Base-by-base conservation (phyloP, 2,329 filamentous ascomycete species). In the Tetracladium maxilliforme region DNA sequence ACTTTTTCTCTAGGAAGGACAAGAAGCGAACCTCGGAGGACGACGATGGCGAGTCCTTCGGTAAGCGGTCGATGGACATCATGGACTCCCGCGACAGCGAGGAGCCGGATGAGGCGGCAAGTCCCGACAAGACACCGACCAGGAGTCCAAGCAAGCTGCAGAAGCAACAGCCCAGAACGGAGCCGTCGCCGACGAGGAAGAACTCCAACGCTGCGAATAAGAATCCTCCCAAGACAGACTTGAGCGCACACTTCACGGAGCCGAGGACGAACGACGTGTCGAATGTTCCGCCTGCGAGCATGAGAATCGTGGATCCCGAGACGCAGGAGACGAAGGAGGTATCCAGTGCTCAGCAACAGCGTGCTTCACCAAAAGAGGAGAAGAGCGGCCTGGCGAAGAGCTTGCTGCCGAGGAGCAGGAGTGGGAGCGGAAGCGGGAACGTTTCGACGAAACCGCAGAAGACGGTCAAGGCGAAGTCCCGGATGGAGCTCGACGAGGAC, bases 121-220 rank as follows among this genome's bases (percentile, higher is more conserved):
- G 16, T 15, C 12, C 11, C 11, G n/a, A 10, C 22, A 23, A 23
- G 22, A 25, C 37, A 13, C 51, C 61, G 7, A 69, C 75, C 35
- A 60, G 70, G 31, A 60, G 66, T 28, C 49, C 66, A 4, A 70
- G 66, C 52, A 84, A 82, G 46, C 54, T 83, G 26, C 76, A 82
- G 40, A 84, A 84, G 47, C 18, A 19, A 19, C 18, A 19, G 18
- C 18, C 9, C 9, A 19, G 18, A 8, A 19, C 9, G 18, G 8
- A 8, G 18, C 16, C 19, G 6, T 63, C 59, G 5, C 52, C 57
- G 10, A 54, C 52, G 12, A 48, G 51, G 15, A 65, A 58, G 37
- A 32, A 47, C 7, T 37, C 39, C 14, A 30, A 39, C 15, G 38
- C 42, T 5, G 32, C 37, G 7, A 33, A 47, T 19, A n/a, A 19